A percentile compares a stretch with the other conserved stretches of the same genome.
Evolutionary conservation across 2,329 filamentous ascomycete species (phyloP).

Genomic region (Penicillium sp.): DNA sequence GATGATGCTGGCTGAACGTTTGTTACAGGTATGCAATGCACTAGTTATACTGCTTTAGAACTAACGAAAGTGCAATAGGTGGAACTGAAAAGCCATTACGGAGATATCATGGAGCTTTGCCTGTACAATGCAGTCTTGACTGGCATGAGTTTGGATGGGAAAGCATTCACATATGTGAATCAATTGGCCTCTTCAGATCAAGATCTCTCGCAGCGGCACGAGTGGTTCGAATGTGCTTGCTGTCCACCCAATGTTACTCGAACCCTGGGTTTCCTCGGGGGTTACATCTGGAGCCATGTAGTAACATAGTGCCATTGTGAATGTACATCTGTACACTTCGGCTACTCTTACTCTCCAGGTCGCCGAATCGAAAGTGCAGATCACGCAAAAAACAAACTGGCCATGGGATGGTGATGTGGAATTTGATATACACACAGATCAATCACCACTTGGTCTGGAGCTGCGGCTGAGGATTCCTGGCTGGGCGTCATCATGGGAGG

Average conservation of each 20-base stretch:
- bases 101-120: conserved; percentile 57
- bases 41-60: neutral
- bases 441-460: conserved; percentile 29
- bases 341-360: conserved; percentile 36
- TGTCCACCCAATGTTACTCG: conserved; percentile 58
- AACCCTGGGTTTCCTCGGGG: conserved; percentile 53
- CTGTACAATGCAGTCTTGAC: conserved; percentile 59
- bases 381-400: conserved; percentile 53
- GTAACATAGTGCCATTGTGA: conserved; percentile 36
- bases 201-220: conserved; percentile 47
- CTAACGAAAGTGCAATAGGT: conserved; percentile 20
- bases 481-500: conserved; percentile 37
- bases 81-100: conserved; percentile 50
- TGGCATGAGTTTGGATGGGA: conserved; percentile 53
- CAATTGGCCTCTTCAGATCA: conserved; percentile 53
- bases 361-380: conserved; percentile 31
- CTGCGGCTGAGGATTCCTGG: conserved; percentile 52
- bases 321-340: conserved; percentile 55
- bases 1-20: conserved; percentile 56
- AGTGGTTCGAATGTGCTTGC: conserved; percentile 58
- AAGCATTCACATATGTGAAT: conserved; percentile 58
- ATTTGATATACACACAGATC: conserved; percentile 40
- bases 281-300: conserved; percentile 51
- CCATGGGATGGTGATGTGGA: conserved; percentile 53
- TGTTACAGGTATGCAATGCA: conserved; percentile 44